Percentiles rank a stretch among this genome's conserved stretches.
phyloP scores from a whole-genome alignment of 2,329 filamentous ascomycete genomes.

The Xylaria sp. region DNA sequence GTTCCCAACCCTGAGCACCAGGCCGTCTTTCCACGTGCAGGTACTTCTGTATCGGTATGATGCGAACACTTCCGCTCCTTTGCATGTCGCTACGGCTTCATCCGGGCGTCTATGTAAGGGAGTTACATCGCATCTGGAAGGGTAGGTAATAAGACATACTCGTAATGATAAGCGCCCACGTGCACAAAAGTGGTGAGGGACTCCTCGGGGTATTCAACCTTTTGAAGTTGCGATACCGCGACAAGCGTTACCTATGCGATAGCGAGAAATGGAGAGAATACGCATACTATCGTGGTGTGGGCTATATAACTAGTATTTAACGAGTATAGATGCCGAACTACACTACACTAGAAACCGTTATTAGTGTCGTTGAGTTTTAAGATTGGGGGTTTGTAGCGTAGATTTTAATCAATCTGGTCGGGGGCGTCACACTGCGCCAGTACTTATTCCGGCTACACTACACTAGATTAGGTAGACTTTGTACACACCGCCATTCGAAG shows the following conservation, averaged over 20 bases:
- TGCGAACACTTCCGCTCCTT: slow-evolving; percentile 35
- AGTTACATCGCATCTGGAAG: slow-evolving; percentile 34
- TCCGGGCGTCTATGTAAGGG: slow-evolving; percentile 36
- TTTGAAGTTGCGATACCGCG: slow-evolving; percentile 11
- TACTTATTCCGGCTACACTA: slow-evolving; percentile 24
- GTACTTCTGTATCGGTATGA: slow-evolving; percentile 14
- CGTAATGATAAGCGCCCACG: slow-evolving; percentile 29
- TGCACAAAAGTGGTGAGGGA: slow-evolving; percentile 15
- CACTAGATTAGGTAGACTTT: slow-evolving; percentile 8
- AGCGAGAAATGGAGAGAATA: background rate
- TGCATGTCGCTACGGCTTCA: slow-evolving; percentile 34
- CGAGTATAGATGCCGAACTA: slow-evolving; percentile 3
- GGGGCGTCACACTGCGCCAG: slow-evolving; percentile 26
- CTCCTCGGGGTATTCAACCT: slow-evolving; percentile 6
- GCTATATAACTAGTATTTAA: background rate
- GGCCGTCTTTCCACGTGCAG: background rate
- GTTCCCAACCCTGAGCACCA: background rate
- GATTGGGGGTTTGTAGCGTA: slow-evolving; percentile 12
- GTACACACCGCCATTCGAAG: slow-evolving; percentile 34
- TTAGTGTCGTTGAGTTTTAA: background rate
- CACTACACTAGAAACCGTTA: slow-evolving; percentile 18
- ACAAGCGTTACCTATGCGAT: slow-evolving; percentile 11
- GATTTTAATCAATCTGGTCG: slow-evolving; percentile 12
- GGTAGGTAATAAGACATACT: slow-evolving; percentile 19
- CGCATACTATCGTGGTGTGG: background rate